phyloP scores from a whole-genome alignment of 257 asterid genomes.

The Jacaranda mimosifolia region DNA sequence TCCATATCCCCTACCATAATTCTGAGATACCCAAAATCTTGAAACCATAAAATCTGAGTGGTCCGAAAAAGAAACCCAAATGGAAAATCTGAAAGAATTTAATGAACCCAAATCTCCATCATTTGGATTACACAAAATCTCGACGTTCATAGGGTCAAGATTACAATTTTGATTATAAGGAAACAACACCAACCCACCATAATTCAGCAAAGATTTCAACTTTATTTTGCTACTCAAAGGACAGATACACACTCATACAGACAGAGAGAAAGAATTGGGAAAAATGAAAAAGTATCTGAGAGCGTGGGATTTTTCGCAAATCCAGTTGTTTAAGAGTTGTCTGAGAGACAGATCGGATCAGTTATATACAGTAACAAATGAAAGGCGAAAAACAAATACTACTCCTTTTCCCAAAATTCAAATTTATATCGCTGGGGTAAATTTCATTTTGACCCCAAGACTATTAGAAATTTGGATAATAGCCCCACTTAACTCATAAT shows the following conservation, averaged over 20 bases:
- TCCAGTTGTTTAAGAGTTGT: conserved; percentile 52
- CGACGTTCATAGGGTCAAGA: conserved; percentile 42
- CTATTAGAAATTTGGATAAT: no score
- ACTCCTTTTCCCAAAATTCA: conserved; percentile 31
- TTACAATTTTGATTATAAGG: conserved; percentile 39
- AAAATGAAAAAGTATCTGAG: conserved; percentile 44
- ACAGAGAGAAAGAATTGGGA: conserved; percentile 9
- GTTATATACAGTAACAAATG: conserved; percentile 33
- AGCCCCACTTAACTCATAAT: no score
- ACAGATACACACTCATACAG: conserved; percentile 19
- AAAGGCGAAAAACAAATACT: not conserved
- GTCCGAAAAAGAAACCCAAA: conserved; percentile 27
- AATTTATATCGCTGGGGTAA: conserved; percentile 61
- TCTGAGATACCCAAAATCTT: conserved; percentile 56
- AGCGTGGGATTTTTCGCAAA: conserved; percentile 61
- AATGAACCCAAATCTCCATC: conserved; percentile 46
- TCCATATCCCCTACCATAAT: conserved; percentile 52
- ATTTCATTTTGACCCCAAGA: conserved; percentile 40
- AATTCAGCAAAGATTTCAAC: conserved; percentile 53
- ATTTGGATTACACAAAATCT: conserved; percentile 48
- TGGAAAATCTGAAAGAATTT: conserved; percentile 46
- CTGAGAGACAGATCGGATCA: conserved; percentile 65
- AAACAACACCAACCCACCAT: conserved; percentile 44
- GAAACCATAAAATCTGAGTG: conserved; percentile 45
- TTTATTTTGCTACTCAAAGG: conserved; percentile 26